A percentile compares a stretch with the other conserved stretches of the same genome.
phyloP scores from a whole-genome alignment of 331 rosid species.

The Arachis monticola region DNA sequence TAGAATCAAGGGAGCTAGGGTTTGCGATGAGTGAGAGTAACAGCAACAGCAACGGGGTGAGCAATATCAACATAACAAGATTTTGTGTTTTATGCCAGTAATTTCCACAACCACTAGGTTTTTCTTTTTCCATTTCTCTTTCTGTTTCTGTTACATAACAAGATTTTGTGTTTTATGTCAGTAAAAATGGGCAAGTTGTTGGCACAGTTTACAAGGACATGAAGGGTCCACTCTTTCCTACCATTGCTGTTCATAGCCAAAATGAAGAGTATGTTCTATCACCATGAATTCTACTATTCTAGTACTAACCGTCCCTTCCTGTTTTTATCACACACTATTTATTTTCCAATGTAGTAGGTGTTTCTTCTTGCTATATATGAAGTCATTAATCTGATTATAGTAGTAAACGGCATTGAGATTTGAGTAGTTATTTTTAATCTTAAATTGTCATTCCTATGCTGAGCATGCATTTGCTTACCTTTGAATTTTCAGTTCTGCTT shows the following conservation, averaged over 20 bases:
- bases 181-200: constrained; percentile 86
- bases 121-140: background rate
- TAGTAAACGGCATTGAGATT: background rate
- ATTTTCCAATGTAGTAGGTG: constrained; percentile 4
- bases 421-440: background rate
- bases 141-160: background rate
- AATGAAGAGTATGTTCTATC: constrained; percentile 83
- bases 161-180: constrained; percentile 47
- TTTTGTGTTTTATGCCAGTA: constrained; percentile 94
- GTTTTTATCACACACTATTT: background rate
- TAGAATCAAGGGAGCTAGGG: constrained; percentile 40
- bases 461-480: background rate
- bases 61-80: constrained; percentile 50
- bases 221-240: constrained; percentile 84
- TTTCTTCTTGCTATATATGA: constrained; percentile 14
- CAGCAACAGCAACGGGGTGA: constrained; percentile 1
- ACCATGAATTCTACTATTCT: background rate
- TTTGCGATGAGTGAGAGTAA: constrained; percentile 9
- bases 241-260: constrained; percentile 96
- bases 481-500: background rate
- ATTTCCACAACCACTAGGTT: constrained; percentile 27
- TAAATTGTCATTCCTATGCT: constrained; percentile 5
- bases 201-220: constrained; percentile 81
- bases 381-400: constrained; percentile 4
- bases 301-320: background rate